These are phyloP conservation scores for Penicillium frequentans DNA, from an alignment of 2,329 filamentous ascomycete species.

Conservation along the genomic window DNA sequence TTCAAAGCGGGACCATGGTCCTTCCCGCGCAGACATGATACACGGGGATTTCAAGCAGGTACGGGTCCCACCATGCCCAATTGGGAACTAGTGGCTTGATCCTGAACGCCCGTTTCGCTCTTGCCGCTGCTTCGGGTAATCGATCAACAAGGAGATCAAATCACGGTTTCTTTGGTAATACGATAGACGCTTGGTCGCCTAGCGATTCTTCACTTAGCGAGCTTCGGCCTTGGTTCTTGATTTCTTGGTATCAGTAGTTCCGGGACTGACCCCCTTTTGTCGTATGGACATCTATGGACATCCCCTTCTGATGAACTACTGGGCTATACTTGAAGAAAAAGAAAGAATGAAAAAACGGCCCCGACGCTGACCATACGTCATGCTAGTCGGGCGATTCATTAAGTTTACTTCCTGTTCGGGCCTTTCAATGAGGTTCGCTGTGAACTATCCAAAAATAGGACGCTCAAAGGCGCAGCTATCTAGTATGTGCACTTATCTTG, in stretches of 20 bases:
- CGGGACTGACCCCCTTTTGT: neutral
- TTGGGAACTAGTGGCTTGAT: neutral
- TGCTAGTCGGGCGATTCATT: neutral
- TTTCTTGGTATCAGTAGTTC: neutral
- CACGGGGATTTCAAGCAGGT: slow-evolving; percentile 10
- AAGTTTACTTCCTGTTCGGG: neutral
- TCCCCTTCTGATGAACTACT: neutral
- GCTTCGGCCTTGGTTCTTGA: neutral
- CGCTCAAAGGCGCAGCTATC: neutral
- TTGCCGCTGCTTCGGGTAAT: neutral
- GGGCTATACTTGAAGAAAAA: neutral
- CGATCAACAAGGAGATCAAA: slow-evolving; percentile 2
- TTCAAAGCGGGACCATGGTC: slow-evolving; percentile 2
- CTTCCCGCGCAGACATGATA: slow-evolving; percentile 10
- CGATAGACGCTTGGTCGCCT: neutral
- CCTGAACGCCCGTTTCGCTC: neutral
- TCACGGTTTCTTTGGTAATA: neutral
- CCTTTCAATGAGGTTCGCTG: neutral
- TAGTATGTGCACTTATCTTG: neutral
- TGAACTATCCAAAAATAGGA: neutral
- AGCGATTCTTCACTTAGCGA: neutral
- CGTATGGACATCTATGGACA: neutral
- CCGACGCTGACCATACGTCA: neutral
- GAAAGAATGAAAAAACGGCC: neutral
- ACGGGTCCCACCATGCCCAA: neutral